These are phyloP conservation scores for Trichoderma sp. DNA, from an alignment of 2,329 filamentous ascomycete genomes.

Conservation along the genomic window DNA sequence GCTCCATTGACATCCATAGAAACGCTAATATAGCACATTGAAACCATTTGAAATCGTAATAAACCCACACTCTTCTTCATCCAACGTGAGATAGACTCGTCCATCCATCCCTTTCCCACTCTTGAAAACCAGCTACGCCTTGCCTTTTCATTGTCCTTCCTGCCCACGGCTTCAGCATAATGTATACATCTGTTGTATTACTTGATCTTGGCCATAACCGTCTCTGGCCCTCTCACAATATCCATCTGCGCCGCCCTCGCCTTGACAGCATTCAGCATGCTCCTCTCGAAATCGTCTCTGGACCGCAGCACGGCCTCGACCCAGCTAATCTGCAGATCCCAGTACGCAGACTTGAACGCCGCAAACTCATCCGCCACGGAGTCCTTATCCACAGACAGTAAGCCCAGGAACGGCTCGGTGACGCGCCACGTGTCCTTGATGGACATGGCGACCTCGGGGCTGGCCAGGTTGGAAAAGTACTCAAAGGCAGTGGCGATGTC, in stretches of 20 bases:
- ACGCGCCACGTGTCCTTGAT: conserved; percentile 94
- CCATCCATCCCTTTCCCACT: not conserved
- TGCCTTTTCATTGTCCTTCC: no score
- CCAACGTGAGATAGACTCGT: not conserved
- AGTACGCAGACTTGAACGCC: conserved; percentile 81
- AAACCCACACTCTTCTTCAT: not conserved
- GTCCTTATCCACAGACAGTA: conserved; percentile 76
- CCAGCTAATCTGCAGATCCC: conserved; percentile 94
- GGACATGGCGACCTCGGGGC: conserved; percentile 65
- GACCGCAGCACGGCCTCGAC: conserved; percentile 86
- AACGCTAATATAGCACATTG: conserved; percentile 23
- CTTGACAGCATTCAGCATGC: conserved; percentile 87
- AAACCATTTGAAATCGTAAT: conserved; percentile 16
- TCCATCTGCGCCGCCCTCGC: conserved; percentile 82
- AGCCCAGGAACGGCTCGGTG: conserved; percentile 77
- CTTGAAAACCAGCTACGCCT: not conserved
- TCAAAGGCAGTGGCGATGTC: conserved; percentile 89
- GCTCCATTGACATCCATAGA: conserved; percentile 17
- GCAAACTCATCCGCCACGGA: conserved; percentile 77
- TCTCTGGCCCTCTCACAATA: conserved; percentile 79
- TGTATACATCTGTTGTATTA: no score
- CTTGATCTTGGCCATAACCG: conserved; percentile 92
- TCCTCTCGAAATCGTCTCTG: conserved; percentile 90
- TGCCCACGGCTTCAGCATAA: no score
- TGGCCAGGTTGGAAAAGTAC: conserved; percentile 76